These are phyloP conservation scores for Volvox carteri DNA, from an alignment of 163 green algal species.

Conservation along the genomic window DNA sequence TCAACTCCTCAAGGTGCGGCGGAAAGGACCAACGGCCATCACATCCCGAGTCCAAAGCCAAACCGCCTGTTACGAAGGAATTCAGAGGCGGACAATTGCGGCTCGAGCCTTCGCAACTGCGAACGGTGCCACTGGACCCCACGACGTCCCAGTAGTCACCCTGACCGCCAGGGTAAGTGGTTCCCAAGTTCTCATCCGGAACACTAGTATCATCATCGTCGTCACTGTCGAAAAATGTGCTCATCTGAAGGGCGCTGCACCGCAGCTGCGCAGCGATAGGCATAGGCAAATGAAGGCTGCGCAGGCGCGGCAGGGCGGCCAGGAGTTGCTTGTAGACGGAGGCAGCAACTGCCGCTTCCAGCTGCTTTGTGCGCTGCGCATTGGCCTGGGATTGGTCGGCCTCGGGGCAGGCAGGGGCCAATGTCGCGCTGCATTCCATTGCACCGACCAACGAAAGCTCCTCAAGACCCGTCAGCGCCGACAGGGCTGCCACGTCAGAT, in stretches of 20 bases:
- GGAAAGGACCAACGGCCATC: neutral
- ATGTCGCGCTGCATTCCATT: neutral
- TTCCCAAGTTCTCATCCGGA: no score
- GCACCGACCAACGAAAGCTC: neutral
- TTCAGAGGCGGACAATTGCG: no score
- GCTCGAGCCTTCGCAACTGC: no score
- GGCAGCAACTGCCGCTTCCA: neutral
- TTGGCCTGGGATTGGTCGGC: neutral
- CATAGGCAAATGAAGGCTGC: neutral
- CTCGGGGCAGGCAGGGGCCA: neutral
- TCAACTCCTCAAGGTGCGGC: conserved; percentile 7
- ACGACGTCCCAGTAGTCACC: no score
- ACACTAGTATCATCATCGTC: no score
- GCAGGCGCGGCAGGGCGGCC: neutral
- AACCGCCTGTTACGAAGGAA: no score
- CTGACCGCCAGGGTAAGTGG: no score
- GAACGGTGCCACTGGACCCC: no score
- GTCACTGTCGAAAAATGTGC: neutral
- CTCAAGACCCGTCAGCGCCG: neutral
- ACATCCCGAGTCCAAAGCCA: neutral
- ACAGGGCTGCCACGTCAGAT: neutral
- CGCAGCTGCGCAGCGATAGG: neutral
- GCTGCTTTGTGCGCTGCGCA: neutral
- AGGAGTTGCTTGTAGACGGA: neutral
- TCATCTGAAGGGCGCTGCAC: neutral